These are phyloP conservation scores for Globisporangium heterothallicum DNA, from an alignment of 352 stramenopile species.

Conservation along the genomic window DNA sequence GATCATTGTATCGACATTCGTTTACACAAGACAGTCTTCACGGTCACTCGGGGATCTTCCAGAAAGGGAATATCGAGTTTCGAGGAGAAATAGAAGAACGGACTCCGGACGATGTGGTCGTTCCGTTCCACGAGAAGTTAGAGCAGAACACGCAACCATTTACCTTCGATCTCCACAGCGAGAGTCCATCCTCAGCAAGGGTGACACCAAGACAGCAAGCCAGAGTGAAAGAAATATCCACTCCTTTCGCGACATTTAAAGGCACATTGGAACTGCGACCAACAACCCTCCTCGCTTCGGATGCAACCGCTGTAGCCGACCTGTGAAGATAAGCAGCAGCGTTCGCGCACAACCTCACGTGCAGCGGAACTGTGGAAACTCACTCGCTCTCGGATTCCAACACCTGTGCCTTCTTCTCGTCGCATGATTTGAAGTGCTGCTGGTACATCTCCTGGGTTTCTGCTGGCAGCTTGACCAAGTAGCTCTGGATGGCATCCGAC, in stretches of 20 bases:
- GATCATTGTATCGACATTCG: slow-evolving; percentile 37
- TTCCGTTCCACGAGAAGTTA: slow-evolving; percentile 29
- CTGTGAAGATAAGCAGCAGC: neutral
- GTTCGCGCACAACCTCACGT: neutral
- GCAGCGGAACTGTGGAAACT: too few relatives aligned
- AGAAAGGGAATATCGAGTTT: slow-evolving; percentile 56
- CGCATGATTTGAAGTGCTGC: neutral
- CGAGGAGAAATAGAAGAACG: slow-evolving; percentile 28
- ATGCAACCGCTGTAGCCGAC: neutral
- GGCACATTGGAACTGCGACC: slow-evolving; percentile 17
- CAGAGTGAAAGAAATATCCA: slow-evolving; percentile 17
- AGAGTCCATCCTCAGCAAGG: neutral
- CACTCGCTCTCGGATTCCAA: too few relatives aligned
- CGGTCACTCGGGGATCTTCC: slow-evolving; percentile 15
- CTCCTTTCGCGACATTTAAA: slow-evolving; percentile 27
- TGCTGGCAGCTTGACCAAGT: neutral
- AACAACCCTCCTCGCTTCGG: neutral
- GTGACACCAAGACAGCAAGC: neutral
- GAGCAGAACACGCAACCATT: slow-evolving; percentile 24
- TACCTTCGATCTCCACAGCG: slow-evolving; percentile 14
- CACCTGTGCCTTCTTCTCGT: neutral
- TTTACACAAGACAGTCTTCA: slow-evolving; percentile 25
- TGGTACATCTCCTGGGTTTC: slow-evolving; percentile 6
- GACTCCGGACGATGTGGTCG: slow-evolving; percentile 2
- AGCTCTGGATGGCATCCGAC: slow-evolving; percentile 14